Evolutionary conservation across 805 yeast genomes (phyloP).

Genomic region (Nakazawaea wickerhamii): DNA sequence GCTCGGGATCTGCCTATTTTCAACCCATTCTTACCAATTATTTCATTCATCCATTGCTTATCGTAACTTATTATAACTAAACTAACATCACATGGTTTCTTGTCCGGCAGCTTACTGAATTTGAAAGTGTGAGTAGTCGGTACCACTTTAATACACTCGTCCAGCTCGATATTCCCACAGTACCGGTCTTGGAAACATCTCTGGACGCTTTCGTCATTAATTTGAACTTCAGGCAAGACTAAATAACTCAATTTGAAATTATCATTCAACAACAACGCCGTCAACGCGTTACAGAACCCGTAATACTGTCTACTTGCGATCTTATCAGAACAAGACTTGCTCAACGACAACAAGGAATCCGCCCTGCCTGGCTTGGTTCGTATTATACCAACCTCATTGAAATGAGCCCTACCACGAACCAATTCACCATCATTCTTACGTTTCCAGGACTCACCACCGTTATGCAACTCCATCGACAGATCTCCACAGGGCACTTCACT

Average conservation of each 20-base stretch:
- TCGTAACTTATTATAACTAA: constrained; percentile 22
- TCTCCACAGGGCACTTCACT: constrained; percentile 92
- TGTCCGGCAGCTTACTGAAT: constrained; percentile 12
- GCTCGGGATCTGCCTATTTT: constrained; percentile 43
- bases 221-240: constrained; percentile 37
- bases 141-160: constrained; percentile 13
- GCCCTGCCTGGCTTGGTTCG: constrained; percentile 91
- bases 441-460: constrained; percentile 7
- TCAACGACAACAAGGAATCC: constrained; percentile 66
- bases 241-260: constrained; percentile 41
- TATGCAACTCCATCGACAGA: constrained; percentile 54
- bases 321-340: constrained; percentile 91
- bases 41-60: constrained; percentile 22
- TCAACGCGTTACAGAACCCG: constrained; percentile 46
- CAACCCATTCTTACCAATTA: constrained; percentile 48
- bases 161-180: background rate
- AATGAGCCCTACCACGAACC: constrained; percentile 62
- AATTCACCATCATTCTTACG: constrained; percentile 8
- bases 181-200: constrained; percentile 36
- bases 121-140: constrained; percentile 13
- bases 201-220: constrained; percentile 24
- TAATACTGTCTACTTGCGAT: constrained; percentile 56
- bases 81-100: constrained; percentile 22
- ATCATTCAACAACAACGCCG: constrained; percentile 28
- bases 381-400: constrained; percentile 53